Evolutionary conservation across 495 filamentous ascomycete species (phyloP).

Genomic region (Hypoxylon intermedium): DNA sequence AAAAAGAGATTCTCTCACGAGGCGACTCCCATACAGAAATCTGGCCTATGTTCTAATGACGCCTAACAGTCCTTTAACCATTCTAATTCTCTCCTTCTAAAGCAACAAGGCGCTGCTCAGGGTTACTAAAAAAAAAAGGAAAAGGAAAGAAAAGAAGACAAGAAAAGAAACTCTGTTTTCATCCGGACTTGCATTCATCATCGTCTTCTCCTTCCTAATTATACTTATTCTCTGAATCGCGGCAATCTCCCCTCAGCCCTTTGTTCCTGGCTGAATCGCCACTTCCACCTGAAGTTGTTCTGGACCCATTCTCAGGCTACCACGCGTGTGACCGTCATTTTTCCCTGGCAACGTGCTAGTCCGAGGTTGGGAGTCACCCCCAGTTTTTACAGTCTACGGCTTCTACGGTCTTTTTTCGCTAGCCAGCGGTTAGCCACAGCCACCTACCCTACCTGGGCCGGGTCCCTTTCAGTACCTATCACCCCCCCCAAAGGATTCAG

Average conservation of each 20-base stretch:
- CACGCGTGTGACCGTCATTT: constrained; percentile 42
- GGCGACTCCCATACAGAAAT: constrained; percentile 10
- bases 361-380: constrained; percentile 39
- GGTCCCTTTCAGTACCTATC: constrained; percentile 15
- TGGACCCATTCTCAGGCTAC: constrained; percentile 42
- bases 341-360: constrained; percentile 40
- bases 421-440: constrained; percentile 18
- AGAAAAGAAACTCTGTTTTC: constrained; percentile 42
- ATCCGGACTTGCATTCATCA: constrained; percentile 43
- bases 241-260: constrained; percentile 44
- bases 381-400: constrained; percentile 20
- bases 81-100: constrained; percentile 28
- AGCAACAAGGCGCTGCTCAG: constrained; percentile 12
- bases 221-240: constrained; percentile 21
- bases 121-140: constrained; percentile 29
- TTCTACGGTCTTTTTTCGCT: constrained; percentile 26
- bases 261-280: constrained; percentile 45
- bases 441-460: not conserved
- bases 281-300: constrained; percentile 36
- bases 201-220: constrained; percentile 15
- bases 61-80: constrained; percentile 36
- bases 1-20: constrained; percentile 1
- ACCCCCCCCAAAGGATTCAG: constrained; percentile 20
- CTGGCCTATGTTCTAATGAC: constrained; percentile 25
- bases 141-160: not conserved